Evolutionary conservation across 225 moss, liverwort and hornwort species (phyloP).

Genomic region (Neckera pumila): DNA sequence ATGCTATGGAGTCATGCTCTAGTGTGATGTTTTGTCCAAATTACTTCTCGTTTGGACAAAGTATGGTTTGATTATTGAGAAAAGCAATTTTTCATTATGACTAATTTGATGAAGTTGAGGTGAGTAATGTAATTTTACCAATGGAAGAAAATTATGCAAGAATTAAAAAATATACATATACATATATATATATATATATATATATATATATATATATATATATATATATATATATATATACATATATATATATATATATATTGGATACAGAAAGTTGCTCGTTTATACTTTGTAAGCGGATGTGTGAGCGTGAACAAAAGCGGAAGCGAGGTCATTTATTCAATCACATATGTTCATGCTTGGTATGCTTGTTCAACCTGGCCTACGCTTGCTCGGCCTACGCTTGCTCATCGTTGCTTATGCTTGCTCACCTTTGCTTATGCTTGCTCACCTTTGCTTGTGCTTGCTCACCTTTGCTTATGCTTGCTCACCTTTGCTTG

Average conservation of each 20-base stretch:
- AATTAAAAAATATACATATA: no score
- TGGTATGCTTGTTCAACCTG: no score
- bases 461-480: no score
- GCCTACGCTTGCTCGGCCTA: no score
- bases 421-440: no score
- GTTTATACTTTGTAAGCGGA: fast-evolving
- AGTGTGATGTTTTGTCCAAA: neutral
- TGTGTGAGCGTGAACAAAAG: neutral
- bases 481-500: neutral
- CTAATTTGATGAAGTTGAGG: fast-evolving
- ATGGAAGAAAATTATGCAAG: neutral
- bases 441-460: no score
- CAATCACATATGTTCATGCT: neutral
- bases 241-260: no score
- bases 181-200: no score
- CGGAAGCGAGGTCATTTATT: neutral
- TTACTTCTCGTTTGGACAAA: neutral
- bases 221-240: no score
- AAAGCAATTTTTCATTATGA: neutral
- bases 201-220: no score
- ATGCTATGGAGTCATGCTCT: neutral
- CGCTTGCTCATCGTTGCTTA: no score
- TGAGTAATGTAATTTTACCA: neutral
- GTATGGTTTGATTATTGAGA: neutral
- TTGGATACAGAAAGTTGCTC: fast-evolving